Evolutionary conservation across 257 asterid genomes (phyloP).

Genomic region (Nicotiana undulata): DNA sequence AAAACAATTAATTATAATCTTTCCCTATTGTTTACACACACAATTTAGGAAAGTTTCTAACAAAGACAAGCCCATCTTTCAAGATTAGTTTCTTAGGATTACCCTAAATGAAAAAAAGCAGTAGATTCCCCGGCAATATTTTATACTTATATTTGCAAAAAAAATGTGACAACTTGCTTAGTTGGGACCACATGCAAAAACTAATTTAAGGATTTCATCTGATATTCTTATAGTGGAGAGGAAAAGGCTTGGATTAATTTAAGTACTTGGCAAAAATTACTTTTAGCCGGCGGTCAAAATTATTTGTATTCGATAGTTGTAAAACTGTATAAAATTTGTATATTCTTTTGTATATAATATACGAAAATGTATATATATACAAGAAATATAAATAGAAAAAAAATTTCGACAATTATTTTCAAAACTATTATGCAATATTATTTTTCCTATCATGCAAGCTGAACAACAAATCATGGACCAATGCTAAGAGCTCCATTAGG

Average conservation of each 20-base stretch:
- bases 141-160: background rate
- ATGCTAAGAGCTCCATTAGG: background rate
- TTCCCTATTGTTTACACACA: background rate
- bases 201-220: background rate
- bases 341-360: too few relatives aligned
- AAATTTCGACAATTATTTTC: too few relatives aligned
- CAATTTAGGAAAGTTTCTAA: constrained; percentile 10
- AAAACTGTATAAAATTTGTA: too few relatives aligned
- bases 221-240: background rate
- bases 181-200: constrained; percentile 43
- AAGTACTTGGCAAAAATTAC: too few relatives aligned
- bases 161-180: constrained; percentile 20
- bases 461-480: background rate
- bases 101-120: constrained; percentile 9
- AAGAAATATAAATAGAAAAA: too few relatives aligned
- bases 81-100: constrained; percentile 11
- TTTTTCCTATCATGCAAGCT: background rate
- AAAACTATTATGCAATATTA: too few relatives aligned
- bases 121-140: background rate
- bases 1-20: background rate
- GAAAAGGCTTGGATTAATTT: background rate
- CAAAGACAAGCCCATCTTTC: background rate
- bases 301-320: too few relatives aligned
- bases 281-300: too few relatives aligned
- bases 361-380: too few relatives aligned